These are phyloP conservation scores for Starmerella bacillaris DNA, from an alignment of 805 yeast genomes.

Conservation along the genomic window DNA sequence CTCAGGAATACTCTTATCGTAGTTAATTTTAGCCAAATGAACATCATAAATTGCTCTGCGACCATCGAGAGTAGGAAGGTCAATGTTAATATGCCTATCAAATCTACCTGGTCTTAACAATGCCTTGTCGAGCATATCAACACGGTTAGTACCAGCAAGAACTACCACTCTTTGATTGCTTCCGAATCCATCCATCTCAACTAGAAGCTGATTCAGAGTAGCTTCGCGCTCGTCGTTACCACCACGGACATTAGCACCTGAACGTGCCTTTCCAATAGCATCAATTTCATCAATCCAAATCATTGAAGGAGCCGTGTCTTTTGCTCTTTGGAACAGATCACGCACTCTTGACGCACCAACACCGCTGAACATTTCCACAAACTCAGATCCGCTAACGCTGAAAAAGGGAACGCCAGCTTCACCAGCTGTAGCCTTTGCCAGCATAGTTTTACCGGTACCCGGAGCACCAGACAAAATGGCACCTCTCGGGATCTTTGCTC, in stretches of 20 bases:
- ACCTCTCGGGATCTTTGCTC: constrained; percentile 91
- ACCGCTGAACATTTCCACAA: constrained; percentile 94
- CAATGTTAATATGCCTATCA: constrained; percentile 74
- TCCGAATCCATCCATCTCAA: constrained; percentile 90
- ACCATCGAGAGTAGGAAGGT: constrained; percentile 76
- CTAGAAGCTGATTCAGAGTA: constrained; percentile 76
- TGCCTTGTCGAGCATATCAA: constrained; percentile 80
- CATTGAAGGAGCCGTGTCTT: constrained; percentile 78
- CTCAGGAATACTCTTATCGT: constrained; percentile 32
- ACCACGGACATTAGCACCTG: constrained; percentile 36
- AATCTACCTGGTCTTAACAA: constrained; percentile 88
- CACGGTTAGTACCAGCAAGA: constrained; percentile 84
- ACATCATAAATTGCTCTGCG: constrained; percentile 73
- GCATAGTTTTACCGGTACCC: constrained; percentile 86
- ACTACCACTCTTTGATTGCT: constrained; percentile 83
- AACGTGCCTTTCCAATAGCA: constrained; percentile 77
- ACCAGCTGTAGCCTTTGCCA: constrained; percentile 92
- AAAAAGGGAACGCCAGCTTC: constrained; percentile 90
- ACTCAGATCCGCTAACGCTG: constrained; percentile 84
- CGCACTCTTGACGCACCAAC: constrained; percentile 92
- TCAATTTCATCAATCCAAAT: constrained; percentile 89
- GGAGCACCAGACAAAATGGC: constrained; percentile 91
- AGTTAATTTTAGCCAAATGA: constrained; percentile 45
- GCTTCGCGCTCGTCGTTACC: constrained; percentile 87
- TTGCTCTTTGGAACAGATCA: constrained; percentile 75